These are phyloP conservation scores for Lepidium campestre DNA, from an alignment of 441 rosid genomes.

Conservation along the genomic window DNA sequence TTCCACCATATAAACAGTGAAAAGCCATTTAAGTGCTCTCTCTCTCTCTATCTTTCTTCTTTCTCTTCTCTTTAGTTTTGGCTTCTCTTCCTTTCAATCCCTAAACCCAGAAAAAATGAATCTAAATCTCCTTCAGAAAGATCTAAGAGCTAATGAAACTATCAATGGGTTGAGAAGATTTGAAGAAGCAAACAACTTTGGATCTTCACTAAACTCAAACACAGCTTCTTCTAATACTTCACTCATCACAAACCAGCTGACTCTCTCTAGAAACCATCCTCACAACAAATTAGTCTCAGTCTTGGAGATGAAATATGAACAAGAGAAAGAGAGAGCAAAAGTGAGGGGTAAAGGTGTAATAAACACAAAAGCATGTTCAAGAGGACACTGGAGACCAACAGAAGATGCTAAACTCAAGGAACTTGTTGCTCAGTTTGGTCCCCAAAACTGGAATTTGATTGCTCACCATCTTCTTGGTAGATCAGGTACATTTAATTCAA, in stretches of 20 bases:
- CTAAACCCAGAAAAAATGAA: slow-evolving; percentile 14
- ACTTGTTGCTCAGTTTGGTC: slow-evolving; percentile 82
- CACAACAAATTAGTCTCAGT: slow-evolving; percentile 18
- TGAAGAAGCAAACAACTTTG: slow-evolving; percentile 12
- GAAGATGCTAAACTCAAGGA: slow-evolving; percentile 89
- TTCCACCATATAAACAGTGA: slow-evolving; percentile 33
- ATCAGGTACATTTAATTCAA: slow-evolving; percentile 70
- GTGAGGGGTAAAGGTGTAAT: slow-evolving; percentile 15
- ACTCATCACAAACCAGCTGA: not conserved
- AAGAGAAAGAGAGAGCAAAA: not conserved
- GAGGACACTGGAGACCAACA: slow-evolving; percentile 98
- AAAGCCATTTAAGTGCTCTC: slow-evolving; percentile 20
- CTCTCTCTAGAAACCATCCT: slow-evolving; percentile 5
- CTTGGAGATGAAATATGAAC: slow-evolving; percentile 9
- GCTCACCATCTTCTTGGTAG: slow-evolving; percentile 84
- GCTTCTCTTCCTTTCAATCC: not conserved
- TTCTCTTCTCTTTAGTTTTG: not conserved
- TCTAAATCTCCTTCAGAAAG: slow-evolving; percentile 8
- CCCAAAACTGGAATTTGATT: slow-evolving; percentile 96
- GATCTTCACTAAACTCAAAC: slow-evolving; percentile 17
- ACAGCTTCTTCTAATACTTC: not conserved
- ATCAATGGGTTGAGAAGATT: slow-evolving; percentile 1
- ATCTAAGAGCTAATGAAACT: slow-evolving; percentile 10
- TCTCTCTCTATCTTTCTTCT: not conserved
- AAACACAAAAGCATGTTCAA: slow-evolving; percentile 25